A percentile compares a stretch with the other conserved stretches of the same genome.
phyloP scores from a whole-genome alignment of 345 rosid species.

The Anacardium occidentale region DNA sequence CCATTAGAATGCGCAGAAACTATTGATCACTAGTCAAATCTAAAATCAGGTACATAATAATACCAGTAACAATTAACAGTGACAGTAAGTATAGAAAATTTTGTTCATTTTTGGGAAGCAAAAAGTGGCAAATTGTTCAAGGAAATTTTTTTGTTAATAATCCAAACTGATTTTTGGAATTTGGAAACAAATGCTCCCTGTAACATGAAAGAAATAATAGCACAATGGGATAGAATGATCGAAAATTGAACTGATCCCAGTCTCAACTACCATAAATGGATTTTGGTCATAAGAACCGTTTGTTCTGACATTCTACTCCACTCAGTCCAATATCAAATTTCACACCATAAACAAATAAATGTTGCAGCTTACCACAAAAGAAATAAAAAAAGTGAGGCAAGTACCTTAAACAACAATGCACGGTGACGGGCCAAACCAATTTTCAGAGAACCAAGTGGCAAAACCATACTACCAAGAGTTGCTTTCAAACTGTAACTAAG shows the following conservation, averaged over 20 bases:
- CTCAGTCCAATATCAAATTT: conserved; percentile 4
- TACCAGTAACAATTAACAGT: not conserved
- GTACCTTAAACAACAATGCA: conserved; percentile 90
- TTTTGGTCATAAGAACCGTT: not conserved
- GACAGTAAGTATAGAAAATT: not conserved
- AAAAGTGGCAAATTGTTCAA: not conserved
- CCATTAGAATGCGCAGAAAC: not conserved
- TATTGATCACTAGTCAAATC: not conserved
- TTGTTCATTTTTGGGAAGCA: not conserved
- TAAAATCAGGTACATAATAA: not conserved
- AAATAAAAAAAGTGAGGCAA: conserved; percentile 10
- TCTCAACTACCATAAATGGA: not conserved
- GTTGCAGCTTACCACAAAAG: not conserved
- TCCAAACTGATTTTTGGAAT: not conserved
- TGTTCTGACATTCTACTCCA: not conserved
- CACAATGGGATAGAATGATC: not conserved
- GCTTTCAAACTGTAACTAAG: conserved; percentile 74
- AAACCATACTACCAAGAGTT: conserved; percentile 78
- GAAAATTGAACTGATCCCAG: not conserved
- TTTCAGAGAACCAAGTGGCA: conserved; percentile 87
- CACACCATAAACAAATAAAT: conserved; percentile 3
- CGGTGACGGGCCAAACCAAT: conserved; percentile 97
- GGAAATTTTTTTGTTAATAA: conserved; percentile 1
- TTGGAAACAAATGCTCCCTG: not conserved
- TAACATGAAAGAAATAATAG: not conserved